Conservation (phyloP, 2,329 filamentous ascomycete genomes). For the Xylariaceae sp. region DNA sequence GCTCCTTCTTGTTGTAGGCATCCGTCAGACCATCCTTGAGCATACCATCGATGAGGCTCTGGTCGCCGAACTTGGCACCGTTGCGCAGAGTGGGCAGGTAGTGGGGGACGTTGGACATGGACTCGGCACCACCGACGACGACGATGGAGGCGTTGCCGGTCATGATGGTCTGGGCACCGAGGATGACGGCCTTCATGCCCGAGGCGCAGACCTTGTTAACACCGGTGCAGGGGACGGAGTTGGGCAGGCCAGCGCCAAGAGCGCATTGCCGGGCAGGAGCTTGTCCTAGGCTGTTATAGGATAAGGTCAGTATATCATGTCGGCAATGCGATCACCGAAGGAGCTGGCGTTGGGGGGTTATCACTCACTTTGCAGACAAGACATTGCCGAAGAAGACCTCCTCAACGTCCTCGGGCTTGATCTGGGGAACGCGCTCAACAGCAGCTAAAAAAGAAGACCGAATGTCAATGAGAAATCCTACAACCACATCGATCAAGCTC, state of each 20-base stretch:
- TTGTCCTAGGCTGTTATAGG: conserved; percentile 69
- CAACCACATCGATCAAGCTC: not conserved
- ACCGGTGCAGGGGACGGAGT: conserved; percentile 79
- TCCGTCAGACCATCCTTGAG: conserved; percentile 93
- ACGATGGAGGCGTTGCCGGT: conserved; percentile 90
- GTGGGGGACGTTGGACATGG: conserved; percentile 97
- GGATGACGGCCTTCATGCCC: conserved; percentile 85
- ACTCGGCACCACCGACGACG: conserved; percentile 91
- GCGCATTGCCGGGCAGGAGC: conserved; percentile 94
- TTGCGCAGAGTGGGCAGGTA: conserved; percentile 84
- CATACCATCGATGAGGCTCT: conserved; percentile 82
- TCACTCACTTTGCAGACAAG: conserved; percentile 77
- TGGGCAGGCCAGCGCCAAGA: conserved; percentile 76
- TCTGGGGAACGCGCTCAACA: conserved; percentile 75
- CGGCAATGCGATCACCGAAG: not conserved
- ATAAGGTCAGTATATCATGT: conserved; percentile 2
- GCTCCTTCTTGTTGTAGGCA: conserved; percentile 90
- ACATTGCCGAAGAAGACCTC: conserved; percentile 99
- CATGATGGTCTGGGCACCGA: conserved; percentile 95
- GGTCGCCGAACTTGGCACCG: conserved; percentile 91
- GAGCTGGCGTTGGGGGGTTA: not conserved
- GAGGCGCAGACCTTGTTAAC: conserved; percentile 99
- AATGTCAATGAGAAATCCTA: conserved; percentile 3
- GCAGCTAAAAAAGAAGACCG: conserved; percentile 48
- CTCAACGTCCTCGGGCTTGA: conserved; percentile 85